These are phyloP conservation scores for Balakata baccata DNA, from an alignment of 345 rosid genomes.

Conservation along the genomic window DNA sequence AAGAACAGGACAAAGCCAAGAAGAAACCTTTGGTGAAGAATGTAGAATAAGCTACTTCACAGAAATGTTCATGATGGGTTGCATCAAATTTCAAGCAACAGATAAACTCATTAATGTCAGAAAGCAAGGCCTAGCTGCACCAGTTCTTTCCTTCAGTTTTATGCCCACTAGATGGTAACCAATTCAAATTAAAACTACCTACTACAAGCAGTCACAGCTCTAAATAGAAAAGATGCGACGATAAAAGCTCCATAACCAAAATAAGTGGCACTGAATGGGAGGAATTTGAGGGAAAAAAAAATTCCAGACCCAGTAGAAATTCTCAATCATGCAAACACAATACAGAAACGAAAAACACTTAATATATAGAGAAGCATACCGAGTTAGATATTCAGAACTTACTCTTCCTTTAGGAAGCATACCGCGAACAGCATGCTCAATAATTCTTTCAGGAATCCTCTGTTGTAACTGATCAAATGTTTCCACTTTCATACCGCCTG, in stretches of 20 bases:
- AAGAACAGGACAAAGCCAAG: not conserved
- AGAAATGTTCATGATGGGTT: not conserved
- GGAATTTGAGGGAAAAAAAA: not conserved
- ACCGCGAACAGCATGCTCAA: slow-evolving; percentile 97
- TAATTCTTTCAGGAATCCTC: slow-evolving; percentile 93
- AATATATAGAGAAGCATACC: not conserved
- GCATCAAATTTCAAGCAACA: not conserved
- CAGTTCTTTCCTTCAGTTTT: not conserved
- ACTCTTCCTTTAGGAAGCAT: slow-evolving; percentile 99
- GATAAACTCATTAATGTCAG: not conserved
- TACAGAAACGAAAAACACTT: not conserved
- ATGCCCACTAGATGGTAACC: not conserved
- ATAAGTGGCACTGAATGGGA: not conserved
- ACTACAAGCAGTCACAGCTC: not conserved
- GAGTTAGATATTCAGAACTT: slow-evolving; percentile 30
- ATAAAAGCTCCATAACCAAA: not conserved
- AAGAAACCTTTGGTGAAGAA: not conserved
- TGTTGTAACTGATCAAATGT: slow-evolving; percentile 83
- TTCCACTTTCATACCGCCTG: slow-evolving; percentile 96
- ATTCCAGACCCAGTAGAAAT: not conserved
- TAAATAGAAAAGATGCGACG: not conserved
- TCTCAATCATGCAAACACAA: not conserved
- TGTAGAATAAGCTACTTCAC: not conserved
- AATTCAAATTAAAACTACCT: not conserved
- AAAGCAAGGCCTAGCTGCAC: not conserved